Base-by-base conservation (phyloP, 192 early-diverging fungal genomes). In the Backusella tuberculispora region DNA sequence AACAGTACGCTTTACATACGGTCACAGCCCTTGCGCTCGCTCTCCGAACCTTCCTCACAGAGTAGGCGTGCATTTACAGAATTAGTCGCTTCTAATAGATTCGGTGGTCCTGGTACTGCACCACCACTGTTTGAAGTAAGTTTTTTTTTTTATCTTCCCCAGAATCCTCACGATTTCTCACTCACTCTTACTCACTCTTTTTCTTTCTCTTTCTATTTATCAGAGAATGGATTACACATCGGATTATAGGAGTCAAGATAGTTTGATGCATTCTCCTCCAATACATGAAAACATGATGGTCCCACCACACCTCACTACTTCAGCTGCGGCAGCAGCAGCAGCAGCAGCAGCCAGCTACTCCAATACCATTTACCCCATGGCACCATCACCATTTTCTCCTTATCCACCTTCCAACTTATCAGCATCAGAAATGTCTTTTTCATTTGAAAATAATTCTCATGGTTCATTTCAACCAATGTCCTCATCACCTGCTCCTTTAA, bases 1-100 rank as follows among this genome's bases (percentile, higher is more conserved):
- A 45, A 29, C 44, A 44, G 72, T 37, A 69, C 68, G 43, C 42
- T 69, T 13, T 69, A 44, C 26, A 47, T 69, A 46, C 42, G 68
- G 2, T 69, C 68, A 38, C 50, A 64, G 63, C 50, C 60, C 3
- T 56, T 69, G n/a, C 17, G 66, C 42, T 48, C 74, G 21, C 41
- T 43, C 29, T 69, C 50, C 24, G 66, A 60, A 41, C 40, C 68
- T 37, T 63, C 74, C 9, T 68, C 65, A 40, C 74, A 66, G 21
- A 50, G 41, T 12, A 41, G 45, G 7, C 56, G 63, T 60, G 42
- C 65, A 46, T 53, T 46, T 34, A 26, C 73, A 6, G 71, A 37
- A 19, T 43, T 67, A 5, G n/a, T 41, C 19, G 15, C 66, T 42
- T 67, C 66, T 10, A 67, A 41, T 66, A 66, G 37, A 60, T 26